Conservation (phyloP, 2,329 filamentous ascomycete genomes). For the Clarireedia paspali region DNA sequence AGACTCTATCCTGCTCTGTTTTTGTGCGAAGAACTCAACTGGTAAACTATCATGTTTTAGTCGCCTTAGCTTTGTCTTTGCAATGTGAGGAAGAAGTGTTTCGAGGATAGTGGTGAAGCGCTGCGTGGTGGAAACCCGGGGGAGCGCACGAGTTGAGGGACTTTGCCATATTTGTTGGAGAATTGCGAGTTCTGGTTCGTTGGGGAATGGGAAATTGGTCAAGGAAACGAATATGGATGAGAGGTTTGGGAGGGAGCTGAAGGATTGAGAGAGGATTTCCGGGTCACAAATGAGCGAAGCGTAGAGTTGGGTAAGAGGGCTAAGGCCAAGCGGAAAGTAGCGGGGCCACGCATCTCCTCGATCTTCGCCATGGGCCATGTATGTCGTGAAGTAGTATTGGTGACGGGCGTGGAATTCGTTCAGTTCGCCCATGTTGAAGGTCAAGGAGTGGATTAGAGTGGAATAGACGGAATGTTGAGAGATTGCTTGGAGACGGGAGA, state of each 20-base stretch:
- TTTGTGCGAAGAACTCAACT: conserved; percentile 26
- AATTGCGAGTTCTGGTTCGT: conserved; percentile 7
- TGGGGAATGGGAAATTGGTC: neutral
- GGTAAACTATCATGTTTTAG: conserved; percentile 25
- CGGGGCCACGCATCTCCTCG: no score
- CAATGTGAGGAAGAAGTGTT: conserved; percentile 2
- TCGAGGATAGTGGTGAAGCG: conserved; percentile 19
- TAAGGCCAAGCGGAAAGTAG: no score
- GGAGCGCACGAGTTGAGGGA: conserved; percentile 20
- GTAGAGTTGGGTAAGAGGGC: neutral
- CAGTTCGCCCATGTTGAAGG: conserved; percentile 23
- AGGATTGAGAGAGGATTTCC: conserved; percentile 12
- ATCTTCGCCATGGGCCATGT: no score
- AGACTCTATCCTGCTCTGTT: conserved; percentile 8
- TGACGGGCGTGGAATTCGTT: conserved; percentile 27
- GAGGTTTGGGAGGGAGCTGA: conserved; percentile 18
- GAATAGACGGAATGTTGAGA: conserved; percentile 19
- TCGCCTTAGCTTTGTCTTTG: conserved; percentile 5
- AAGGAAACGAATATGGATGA: neutral
- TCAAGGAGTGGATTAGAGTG: conserved; percentile 12
- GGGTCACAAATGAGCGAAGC: conserved; percentile 20
- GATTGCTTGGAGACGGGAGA: conserved; percentile 15
- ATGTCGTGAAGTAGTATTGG: neutral
- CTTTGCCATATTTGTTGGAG: conserved; percentile 22
- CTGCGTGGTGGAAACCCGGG: conserved; percentile 16